These are phyloP conservation scores for Podospora bellae-mahoneyi DNA, from an alignment of 495 filamentous ascomycete species.

Conservation along the genomic window DNA sequence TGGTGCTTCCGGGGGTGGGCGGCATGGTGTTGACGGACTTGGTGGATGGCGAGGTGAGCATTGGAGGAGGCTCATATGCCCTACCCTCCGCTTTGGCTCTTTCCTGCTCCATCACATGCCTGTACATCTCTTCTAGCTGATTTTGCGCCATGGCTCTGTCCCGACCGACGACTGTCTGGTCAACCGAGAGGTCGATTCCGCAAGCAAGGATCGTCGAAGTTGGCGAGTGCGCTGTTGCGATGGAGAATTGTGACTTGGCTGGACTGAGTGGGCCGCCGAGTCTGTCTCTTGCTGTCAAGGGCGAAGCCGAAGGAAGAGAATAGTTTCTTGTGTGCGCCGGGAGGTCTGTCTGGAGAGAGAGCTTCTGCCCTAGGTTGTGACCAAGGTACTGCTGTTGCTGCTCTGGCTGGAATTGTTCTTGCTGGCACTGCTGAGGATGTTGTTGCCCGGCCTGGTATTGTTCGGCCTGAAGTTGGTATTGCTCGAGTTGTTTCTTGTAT, in stretches of 20 bases:
- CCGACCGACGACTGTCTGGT: slow-evolving; percentile 67
- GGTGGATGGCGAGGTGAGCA: slow-evolving; percentile 32
- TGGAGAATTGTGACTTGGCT: slow-evolving; percentile 48
- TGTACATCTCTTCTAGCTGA: slow-evolving; percentile 87
- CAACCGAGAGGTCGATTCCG: slow-evolving; percentile 53
- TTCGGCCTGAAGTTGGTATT: slow-evolving; percentile 15
- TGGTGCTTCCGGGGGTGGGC: slow-evolving; percentile 20
- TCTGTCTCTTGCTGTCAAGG: slow-evolving; percentile 23
- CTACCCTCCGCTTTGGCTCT: slow-evolving; percentile 54
- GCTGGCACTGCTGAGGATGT: slow-evolving; percentile 14
- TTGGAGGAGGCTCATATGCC: slow-evolving; percentile 38
- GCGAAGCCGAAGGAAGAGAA: slow-evolving; percentile 35
- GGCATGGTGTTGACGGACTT: slow-evolving; percentile 28
- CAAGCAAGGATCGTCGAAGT: slow-evolving; percentile 42
- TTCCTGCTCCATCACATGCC: slow-evolving; percentile 86
- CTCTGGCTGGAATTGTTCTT: slow-evolving; percentile 15
- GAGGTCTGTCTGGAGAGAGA: slow-evolving; percentile 24
- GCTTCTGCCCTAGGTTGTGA: slow-evolving; percentile 1
- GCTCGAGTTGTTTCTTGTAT: slow-evolving; percentile 24
- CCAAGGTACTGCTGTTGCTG: slow-evolving; percentile 8
- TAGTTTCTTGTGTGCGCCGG: slow-evolving; percentile 44
- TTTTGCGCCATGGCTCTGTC: slow-evolving; percentile 70
- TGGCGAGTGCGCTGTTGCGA: slow-evolving; percentile 47
- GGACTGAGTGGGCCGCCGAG: slow-evolving; percentile 41
- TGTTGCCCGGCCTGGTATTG: slow-evolving; percentile 8